Conservation (phyloP, 73 alveolate genomes). For the Tetrahymena malaccensis region DNA sequence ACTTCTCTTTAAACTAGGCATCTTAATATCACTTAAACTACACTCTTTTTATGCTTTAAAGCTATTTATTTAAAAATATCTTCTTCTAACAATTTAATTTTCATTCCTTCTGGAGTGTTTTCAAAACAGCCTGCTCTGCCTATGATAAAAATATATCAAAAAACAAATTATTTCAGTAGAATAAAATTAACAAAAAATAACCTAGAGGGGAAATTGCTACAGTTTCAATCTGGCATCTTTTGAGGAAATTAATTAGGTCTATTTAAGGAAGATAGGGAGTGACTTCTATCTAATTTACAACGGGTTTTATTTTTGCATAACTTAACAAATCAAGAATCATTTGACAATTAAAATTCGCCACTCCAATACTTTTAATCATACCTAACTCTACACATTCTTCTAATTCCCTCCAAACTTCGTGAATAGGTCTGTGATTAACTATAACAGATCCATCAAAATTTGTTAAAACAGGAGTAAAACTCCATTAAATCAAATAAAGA, state of each 20-base stretch:
- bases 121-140: not conserved
- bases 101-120: not conserved
- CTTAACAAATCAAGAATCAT: conserved; percentile 44
- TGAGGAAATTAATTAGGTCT: conserved; percentile 38
- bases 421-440: conserved; percentile 41
- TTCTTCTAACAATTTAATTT: conserved; percentile 26
- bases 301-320: conserved; percentile 52
- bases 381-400: conserved; percentile 65
- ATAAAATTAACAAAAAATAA: not conserved
- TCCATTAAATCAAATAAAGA: conserved; percentile 71
- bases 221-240: conserved; percentile 25
- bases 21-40: conserved; percentile 44
- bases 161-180: not conserved
- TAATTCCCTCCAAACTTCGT: conserved; percentile 55
- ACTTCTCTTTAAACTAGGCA: conserved; percentile 55
- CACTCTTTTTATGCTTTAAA: conserved; percentile 47
- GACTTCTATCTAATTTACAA: conserved; percentile 52
- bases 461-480: conserved; percentile 23
- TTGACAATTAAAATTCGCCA: conserved; percentile 57
- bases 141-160: not conserved
- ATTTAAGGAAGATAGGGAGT: conserved; percentile 51
- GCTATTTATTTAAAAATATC: conserved; percentile 24
- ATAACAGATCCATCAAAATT: conserved; percentile 7
- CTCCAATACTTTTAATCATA: conserved; percentile 57
- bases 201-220: conserved; percentile 53